Percentiles rank a stretch among this genome's conserved stretches.
Evolutionary conservation across 768 basidiomycete genomes (phyloP).

Genomic region (Boletellus ananiceps): DNA sequence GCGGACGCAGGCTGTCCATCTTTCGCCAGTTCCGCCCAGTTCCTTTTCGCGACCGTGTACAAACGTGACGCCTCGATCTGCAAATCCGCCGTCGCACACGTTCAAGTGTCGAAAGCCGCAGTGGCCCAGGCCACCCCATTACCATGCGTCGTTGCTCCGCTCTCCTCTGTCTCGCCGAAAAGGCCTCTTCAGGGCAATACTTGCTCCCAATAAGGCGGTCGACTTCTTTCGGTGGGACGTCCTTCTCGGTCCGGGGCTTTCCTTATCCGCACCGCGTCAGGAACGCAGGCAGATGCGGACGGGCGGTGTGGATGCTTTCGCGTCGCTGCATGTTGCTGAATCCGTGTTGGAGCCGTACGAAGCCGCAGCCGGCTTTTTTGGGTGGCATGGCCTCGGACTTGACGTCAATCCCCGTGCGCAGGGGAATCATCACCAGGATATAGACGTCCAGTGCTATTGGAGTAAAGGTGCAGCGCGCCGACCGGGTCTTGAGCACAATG

Average conservation of each 20-base stretch:
- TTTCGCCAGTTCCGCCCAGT: neutral
- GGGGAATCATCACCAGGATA: neutral
- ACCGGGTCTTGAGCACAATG: neutral
- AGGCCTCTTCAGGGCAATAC: conserved; percentile 22
- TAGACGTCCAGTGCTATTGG: neutral
- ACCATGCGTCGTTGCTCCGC: conserved; percentile 26
- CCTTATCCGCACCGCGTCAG: neutral
- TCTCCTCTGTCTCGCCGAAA: conserved; percentile 23
- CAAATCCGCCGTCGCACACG: conserved; percentile 4
- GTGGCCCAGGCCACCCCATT: conserved; percentile 27
- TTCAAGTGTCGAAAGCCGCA: conserved; percentile 11
- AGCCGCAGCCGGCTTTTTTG: conserved; percentile 27
- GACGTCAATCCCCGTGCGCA: conserved; percentile 4
- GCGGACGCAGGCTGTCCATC: neutral
- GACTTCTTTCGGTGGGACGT: conserved; percentile 28
- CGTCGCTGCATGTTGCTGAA: conserved; percentile 17
- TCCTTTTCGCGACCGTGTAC: conserved; percentile 2
- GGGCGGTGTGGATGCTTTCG: neutral
- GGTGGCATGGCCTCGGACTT: conserved; percentile 24
- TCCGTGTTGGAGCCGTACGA: conserved; percentile 23
- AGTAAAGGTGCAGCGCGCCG: neutral
- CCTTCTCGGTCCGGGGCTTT: conserved; percentile 1
- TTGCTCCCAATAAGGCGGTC: conserved; percentile 15
- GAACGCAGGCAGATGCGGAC: neutral
- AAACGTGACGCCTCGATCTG: conserved; percentile 1